Percentiles rank a stretch among this genome's conserved stretches.
Evolutionary conservation across 805 yeast species (phyloP).

Genomic region (Lachancea meyersii): DNA sequence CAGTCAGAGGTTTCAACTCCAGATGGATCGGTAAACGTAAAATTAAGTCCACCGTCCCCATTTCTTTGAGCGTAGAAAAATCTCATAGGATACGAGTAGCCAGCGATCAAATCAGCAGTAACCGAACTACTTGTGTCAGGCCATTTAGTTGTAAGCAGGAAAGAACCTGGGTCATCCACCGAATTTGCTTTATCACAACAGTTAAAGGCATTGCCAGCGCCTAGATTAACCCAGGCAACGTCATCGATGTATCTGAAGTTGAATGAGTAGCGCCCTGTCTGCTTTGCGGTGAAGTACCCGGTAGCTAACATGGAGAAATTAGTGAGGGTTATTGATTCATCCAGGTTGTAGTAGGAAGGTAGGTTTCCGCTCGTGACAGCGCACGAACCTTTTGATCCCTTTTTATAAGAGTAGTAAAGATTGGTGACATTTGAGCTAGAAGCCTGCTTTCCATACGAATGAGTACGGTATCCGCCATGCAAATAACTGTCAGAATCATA

Average conservation of each 20-base stretch:
- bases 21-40: slow-evolving; percentile 19
- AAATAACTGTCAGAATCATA: not conserved
- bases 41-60: slow-evolving; percentile 13
- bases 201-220: slow-evolving; percentile 29
- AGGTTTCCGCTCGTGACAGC: not conserved
- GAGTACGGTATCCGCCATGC: slow-evolving; percentile 7
- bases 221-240: slow-evolving; percentile 29
- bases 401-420: not conserved
- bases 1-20: slow-evolving; percentile 15
- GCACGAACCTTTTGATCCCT: not conserved
- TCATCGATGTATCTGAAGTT: slow-evolving; percentile 27
- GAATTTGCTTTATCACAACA: slow-evolving; percentile 27
- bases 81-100: slow-evolving; percentile 29
- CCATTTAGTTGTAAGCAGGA: slow-evolving; percentile 10
- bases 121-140: slow-evolving; percentile 7
- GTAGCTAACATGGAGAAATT: slow-evolving; percentile 23
- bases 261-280: slow-evolving; percentile 29
- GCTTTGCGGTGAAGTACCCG: slow-evolving; percentile 24
- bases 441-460: not conserved
- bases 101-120: slow-evolving; percentile 19
- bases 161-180: slow-evolving; percentile 6
- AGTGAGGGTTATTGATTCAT: slow-evolving; percentile 7
- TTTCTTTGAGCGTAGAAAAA: slow-evolving; percentile 21
- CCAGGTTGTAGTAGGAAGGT: slow-evolving; percentile 10
- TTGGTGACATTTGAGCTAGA: not conserved